These are phyloP conservation scores for Hymenoscyphus fructigenus DNA, from an alignment of 2,329 filamentous ascomycete genomes.

Conservation along the genomic window DNA sequence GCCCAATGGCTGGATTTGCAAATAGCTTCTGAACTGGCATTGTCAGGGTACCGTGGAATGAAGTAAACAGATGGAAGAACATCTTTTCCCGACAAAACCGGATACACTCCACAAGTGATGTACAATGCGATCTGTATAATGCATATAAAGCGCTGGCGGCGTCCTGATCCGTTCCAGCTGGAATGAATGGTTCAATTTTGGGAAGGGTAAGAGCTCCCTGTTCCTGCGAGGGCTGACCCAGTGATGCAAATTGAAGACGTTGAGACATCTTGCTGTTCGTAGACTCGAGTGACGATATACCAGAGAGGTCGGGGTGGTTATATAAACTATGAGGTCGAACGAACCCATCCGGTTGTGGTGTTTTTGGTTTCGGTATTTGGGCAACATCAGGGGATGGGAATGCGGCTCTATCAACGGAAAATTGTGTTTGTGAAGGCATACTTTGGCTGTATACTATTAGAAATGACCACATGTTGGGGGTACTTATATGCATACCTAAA, in stretches of 20 bases:
- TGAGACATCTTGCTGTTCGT: slow-evolving; percentile 58
- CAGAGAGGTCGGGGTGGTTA: slow-evolving; percentile 55
- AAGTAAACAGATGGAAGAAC: slow-evolving; percentile 91
- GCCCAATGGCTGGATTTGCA: slow-evolving; percentile 73
- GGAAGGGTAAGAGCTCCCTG: slow-evolving; percentile 77
- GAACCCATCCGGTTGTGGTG: slow-evolving; percentile 34
- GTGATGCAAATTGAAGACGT: slow-evolving; percentile 60
- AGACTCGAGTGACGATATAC: slow-evolving; percentile 58
- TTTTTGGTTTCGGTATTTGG: slow-evolving; percentile 36
- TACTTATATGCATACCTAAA: slow-evolving; percentile 46
- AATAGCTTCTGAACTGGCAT: slow-evolving; percentile 95
- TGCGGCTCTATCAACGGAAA: slow-evolving; percentile 36
- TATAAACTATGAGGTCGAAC: slow-evolving; percentile 53
- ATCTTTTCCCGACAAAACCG: slow-evolving; percentile 96
- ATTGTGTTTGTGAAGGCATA: slow-evolving; percentile 31
- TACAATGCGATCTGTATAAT: slow-evolving; percentile 91
- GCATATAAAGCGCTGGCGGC: slow-evolving; percentile 82
- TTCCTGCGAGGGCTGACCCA: slow-evolving; percentile 56
- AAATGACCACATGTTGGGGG: not conserved
- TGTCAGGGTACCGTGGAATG: slow-evolving; percentile 93
- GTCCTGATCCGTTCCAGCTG: slow-evolving; percentile 78
- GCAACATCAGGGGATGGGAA: slow-evolving; percentile 43
- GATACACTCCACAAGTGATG: slow-evolving; percentile 91
- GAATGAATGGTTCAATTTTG: slow-evolving; percentile 79
- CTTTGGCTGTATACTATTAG: slow-evolving; percentile 30